Evolutionary conservation across 345 rosid species (phyloP).

Genomic region (Salix brachista): DNA sequence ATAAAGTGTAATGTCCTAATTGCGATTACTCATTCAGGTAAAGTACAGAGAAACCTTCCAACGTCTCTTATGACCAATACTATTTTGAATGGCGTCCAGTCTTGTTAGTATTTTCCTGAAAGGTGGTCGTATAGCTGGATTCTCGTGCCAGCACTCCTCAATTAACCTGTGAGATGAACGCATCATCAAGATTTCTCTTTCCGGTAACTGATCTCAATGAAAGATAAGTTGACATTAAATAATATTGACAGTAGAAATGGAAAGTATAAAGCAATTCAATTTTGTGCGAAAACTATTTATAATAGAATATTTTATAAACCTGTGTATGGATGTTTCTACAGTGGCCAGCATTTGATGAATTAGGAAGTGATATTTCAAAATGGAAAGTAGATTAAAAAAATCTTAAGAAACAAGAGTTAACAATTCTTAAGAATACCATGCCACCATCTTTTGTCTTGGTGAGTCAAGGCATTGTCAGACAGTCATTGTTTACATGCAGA

Average conservation of each 20-base stretch:
- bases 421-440: too few species aligned
- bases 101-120: constrained; percentile 63
- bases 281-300: neutral
- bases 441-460: too few species aligned
- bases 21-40: neutral
- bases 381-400: too few species aligned
- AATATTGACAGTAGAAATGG: neutral
- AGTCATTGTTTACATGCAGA: too few species aligned
- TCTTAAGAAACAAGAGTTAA: too few species aligned
- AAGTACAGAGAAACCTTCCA: constrained; percentile 59
- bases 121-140: constrained; percentile 71
- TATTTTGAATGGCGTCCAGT: constrained; percentile 53
- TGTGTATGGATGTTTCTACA: too few species aligned
- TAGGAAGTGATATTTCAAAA: too few species aligned
- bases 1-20: neutral
- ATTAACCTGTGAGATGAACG: constrained; percentile 55
- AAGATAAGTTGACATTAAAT: neutral
- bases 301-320: too few species aligned
- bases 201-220: neutral
- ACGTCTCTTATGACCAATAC: constrained; percentile 53
- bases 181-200: neutral
- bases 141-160: constrained; percentile 85
- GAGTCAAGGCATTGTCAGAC: too few species aligned
- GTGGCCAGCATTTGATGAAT: too few species aligned
- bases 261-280: neutral